Percentiles rank a stretch among this genome's conserved stretches.
These are phyloP conservation scores for Batkoa obscura DNA, from an alignment of 371 early-diverging fungal species.

Conservation along the genomic window DNA sequence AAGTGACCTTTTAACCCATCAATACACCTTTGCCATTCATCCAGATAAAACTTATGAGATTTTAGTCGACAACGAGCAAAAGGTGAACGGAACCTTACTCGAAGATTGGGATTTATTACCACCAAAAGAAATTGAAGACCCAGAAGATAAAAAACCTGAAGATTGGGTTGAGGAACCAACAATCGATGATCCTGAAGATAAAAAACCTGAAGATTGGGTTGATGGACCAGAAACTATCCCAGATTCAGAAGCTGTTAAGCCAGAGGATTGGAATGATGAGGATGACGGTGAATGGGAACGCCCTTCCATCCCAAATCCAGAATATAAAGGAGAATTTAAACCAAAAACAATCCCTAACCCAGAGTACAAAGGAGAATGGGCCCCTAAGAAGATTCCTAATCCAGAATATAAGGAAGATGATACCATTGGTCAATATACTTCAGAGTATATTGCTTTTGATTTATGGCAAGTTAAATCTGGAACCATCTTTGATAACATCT, in stretches of 20 bases:
- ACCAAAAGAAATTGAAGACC: slow-evolving; percentile 78
- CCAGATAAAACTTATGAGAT: slow-evolving; percentile 34
- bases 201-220: slow-evolving; percentile 78
- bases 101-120: slow-evolving; percentile 76
- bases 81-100: slow-evolving; percentile 45
- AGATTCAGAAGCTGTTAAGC: slow-evolving; percentile 74
- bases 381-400: slow-evolving; percentile 73
- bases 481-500: slow-evolving; percentile 84
- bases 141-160: slow-evolving; percentile 72
- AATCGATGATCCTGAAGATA: slow-evolving; percentile 71
- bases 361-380: slow-evolving; percentile 87
- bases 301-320: slow-evolving; percentile 74
- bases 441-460: slow-evolving; percentile 79
- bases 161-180: slow-evolving; percentile 49
- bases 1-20: slow-evolving; percentile 48
- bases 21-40: slow-evolving; percentile 80
- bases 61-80: slow-evolving; percentile 34
- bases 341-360: slow-evolving; percentile 83
- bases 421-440: slow-evolving; percentile 56
- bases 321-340: slow-evolving; percentile 60
- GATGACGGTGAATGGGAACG: slow-evolving; percentile 79
- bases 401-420: slow-evolving; percentile 77
- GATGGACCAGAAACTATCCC: slow-evolving; percentile 62
- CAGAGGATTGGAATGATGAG: slow-evolving; percentile 82
- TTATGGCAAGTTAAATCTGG: slow-evolving; percentile 92